Conservation (phyloP, 31 red algal genomes). For the Endocladia muricata region DNA sequence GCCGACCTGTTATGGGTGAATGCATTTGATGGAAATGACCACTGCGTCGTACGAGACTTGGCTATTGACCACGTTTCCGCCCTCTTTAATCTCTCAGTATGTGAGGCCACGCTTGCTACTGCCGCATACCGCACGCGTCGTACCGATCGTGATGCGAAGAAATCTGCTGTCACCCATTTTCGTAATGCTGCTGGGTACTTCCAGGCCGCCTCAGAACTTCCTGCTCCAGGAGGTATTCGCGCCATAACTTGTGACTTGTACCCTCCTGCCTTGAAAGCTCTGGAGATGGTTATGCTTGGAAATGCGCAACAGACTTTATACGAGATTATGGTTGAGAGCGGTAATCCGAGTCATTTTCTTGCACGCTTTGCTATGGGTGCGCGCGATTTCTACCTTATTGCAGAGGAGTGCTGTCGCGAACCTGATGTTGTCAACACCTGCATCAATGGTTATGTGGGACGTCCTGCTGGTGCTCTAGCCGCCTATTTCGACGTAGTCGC, state of each 20-base stretch:
- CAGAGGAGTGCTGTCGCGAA: conserved; percentile 30
- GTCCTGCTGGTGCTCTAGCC: conserved; percentile 35
- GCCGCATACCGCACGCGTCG: conserved; percentile 23
- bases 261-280: conserved; percentile 23
- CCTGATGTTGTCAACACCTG: conserved; percentile 33
- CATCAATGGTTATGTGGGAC: conserved; percentile 45
- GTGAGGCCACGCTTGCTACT: conserved; percentile 31
- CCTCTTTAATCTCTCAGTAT: conserved; percentile 48
- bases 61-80: conserved; percentile 28
- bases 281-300: conserved; percentile 58
- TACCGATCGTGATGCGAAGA: conserved; percentile 21
- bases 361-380: conserved; percentile 45
- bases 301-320: conserved; percentile 63
- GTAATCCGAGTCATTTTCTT: conserved; percentile 9
- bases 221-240: conserved; percentile 49
- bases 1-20: conserved; percentile 44
- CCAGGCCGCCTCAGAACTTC: conserved; percentile 8
- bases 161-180: conserved; percentile 21
- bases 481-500: conserved; percentile 54
- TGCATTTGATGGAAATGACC: conserved; percentile 40
- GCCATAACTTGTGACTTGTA: conserved; percentile 43
- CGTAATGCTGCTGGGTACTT: conserved; percentile 59
- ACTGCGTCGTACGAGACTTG: conserved; percentile 9
- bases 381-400: conserved; percentile 55
- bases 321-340: conserved; percentile 10